A percentile compares a stretch with the other conserved stretches of the same genome.
These are phyloP conservation scores for Mycena alexandri DNA, from an alignment of 768 basidiomycete genomes.

Conservation along the genomic window DNA sequence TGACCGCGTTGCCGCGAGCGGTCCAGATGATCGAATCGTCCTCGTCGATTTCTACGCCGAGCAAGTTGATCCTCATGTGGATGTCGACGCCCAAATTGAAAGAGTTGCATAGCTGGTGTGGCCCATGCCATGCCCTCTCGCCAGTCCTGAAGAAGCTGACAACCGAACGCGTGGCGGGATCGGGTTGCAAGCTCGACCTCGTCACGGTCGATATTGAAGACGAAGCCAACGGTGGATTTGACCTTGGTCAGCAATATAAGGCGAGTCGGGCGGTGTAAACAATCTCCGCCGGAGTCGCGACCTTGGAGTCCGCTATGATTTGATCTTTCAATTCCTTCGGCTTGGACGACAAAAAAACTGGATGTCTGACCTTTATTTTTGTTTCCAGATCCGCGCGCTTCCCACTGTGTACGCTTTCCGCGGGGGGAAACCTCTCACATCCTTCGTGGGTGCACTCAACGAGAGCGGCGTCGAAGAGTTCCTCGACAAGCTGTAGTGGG, in stretches of 20 bases:
- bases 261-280: slow-evolving; percentile 49
- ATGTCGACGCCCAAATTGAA: not conserved
- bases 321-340: too few species aligned
- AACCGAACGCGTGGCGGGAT: slow-evolving; percentile 61
- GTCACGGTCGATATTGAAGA: slow-evolving; percentile 76
- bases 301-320: too few species aligned
- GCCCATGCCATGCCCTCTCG: slow-evolving; percentile 79
- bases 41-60: slow-evolving; percentile 88
- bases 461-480: slow-evolving; percentile 60
- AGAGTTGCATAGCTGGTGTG: slow-evolving; percentile 72
- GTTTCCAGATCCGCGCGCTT: slow-evolving; percentile 72
- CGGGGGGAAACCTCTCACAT: slow-evolving; percentile 66
- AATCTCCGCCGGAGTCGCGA: not conserved
- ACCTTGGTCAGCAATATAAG: slow-evolving; percentile 64
- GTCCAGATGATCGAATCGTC: slow-evolving; percentile 64
- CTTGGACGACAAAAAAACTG: too few species aligned
- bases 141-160: slow-evolving; percentile 77
- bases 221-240: slow-evolving; percentile 59
- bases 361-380: too few species aligned
- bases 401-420: slow-evolving; percentile 86
- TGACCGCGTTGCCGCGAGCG: slow-evolving; percentile 32
- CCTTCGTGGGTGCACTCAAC: slow-evolving; percentile 73
- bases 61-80: slow-evolving; percentile 57
- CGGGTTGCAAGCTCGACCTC: slow-evolving; percentile 73
- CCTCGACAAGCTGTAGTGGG: slow-evolving; percentile 55